phyloP scores from a whole-genome alignment of 495 filamentous ascomycete species.

The Penicillium arizonense region DNA sequence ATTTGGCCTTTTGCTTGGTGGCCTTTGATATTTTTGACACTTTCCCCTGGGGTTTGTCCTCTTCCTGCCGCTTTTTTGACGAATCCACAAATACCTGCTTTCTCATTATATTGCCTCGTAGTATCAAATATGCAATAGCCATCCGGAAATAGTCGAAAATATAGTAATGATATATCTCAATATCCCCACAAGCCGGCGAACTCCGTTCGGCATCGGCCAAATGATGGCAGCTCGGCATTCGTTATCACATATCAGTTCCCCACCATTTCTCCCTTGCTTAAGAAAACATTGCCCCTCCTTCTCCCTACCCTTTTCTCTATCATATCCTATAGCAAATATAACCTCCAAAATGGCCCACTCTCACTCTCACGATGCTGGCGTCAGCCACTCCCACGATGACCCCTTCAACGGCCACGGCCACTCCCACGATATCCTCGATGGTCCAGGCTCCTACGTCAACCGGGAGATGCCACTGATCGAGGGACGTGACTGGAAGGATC shows the following conservation, averaged over 20 bases:
- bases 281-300: constrained; percentile 20
- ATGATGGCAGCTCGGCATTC: constrained; percentile 20
- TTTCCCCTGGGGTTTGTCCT: constrained; percentile 15
- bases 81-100: constrained; percentile 25
- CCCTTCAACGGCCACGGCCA: constrained; percentile 83
- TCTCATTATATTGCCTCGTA: constrained; percentile 1
- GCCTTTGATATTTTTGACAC: constrained; percentile 17
- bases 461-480: constrained; percentile 94
- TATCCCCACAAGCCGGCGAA: constrained; percentile 12
- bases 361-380: constrained; percentile 56
- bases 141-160: background rate
- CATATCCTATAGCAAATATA: background rate
- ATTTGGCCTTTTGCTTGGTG: constrained; percentile 11
- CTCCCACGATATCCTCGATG: constrained; percentile 92
- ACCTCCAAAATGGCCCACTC: constrained; percentile 37
- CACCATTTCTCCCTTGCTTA: constrained; percentile 15
- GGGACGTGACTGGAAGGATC: constrained; percentile 82
- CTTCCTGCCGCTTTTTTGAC: constrained; percentile 27
- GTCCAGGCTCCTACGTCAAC: constrained; percentile 82
- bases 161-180: background rate
- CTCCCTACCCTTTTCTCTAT: background rate
- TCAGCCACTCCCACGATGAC: constrained; percentile 61
- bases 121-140: background rate
- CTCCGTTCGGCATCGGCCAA: constrained; percentile 20
- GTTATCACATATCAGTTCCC: constrained; percentile 21